Percentiles rank a stretch among this genome's conserved stretches.
Evolutionary conservation across 441 rosid genomes (phyloP).

Genomic region (Biscutella laevigata): DNA sequence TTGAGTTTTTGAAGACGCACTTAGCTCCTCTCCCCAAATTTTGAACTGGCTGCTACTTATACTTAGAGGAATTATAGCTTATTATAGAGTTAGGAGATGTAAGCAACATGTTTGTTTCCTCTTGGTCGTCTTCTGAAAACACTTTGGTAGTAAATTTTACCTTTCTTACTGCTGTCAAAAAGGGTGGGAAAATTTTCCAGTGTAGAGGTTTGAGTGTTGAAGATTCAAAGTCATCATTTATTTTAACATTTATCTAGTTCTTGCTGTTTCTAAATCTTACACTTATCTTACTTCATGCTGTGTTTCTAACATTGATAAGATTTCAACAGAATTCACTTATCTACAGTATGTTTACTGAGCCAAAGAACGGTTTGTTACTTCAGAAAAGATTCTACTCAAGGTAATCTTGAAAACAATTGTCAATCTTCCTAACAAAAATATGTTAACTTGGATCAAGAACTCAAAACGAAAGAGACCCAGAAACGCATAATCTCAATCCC

Average conservation of each 20-base stretch:
- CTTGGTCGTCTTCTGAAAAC: background rate
- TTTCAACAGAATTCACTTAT: no score
- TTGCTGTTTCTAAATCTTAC: background rate
- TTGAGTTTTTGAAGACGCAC: slow-evolving; percentile 56
- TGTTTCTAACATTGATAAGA: background rate
- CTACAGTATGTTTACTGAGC: no score
- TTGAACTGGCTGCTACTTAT: slow-evolving; percentile 12
- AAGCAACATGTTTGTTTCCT: slow-evolving; percentile 3
- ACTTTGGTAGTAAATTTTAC: slow-evolving; percentile 41
- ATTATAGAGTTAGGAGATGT: slow-evolving; percentile 16
- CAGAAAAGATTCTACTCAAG: background rate
- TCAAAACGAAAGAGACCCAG: background rate
- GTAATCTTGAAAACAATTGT: background rate
- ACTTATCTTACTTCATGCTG: background rate
- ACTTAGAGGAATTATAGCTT: background rate
- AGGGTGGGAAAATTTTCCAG: background rate
- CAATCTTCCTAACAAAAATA: background rate
- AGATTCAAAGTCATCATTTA: background rate
- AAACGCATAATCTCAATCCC: background rate
- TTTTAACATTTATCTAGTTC: background rate
- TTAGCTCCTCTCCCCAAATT: slow-evolving; percentile 26
- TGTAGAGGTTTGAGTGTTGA: slow-evolving; percentile 27
- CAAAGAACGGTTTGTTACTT: background rate
- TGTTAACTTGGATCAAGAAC: slow-evolving; percentile 5
- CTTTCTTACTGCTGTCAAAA: slow-evolving; percentile 27